Evolutionary conservation across 2,329 filamentous ascomycete species (phyloP), one percentile per base, ranked within the genome.

Genomic region (Clathrospora elynae): DNA sequence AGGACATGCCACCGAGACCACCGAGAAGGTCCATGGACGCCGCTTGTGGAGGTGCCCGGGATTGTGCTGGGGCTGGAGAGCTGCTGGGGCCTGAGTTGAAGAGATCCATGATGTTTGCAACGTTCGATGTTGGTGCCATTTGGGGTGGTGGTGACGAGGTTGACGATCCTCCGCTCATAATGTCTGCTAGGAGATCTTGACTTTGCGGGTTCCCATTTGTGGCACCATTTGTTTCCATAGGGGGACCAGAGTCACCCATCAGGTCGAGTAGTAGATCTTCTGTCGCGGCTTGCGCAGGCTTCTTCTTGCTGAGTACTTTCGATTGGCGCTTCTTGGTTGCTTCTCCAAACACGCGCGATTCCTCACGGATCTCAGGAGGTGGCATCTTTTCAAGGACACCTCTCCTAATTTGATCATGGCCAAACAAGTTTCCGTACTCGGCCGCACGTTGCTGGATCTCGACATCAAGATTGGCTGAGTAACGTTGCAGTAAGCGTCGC

Each of bases 381-480:
- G 93, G 93, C 95, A 99, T 99, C 70, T 93, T 95, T 73, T 99
- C 93, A 8, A 99, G 76, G 2, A 99, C 93, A 44, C 93, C 93
- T 46, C 82, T 82, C 40, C 92, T 85, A 42, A 99, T 88, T 47
- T 90, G 79, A 57, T 99, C 91, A 61, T 90, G 90, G 1, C 83
- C 82, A 62, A 99, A 97, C n/a, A 99, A 78, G 63, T 97, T 97
- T 45, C 85, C 83, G 62, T 97, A 99, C 70, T 99, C 93, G 13
- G 96, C 91, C 4, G 92, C 88, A 67, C 93, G 85, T 71, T 99
- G 93, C 70, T 99, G 95, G 16, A 97, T 87, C 70, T 99, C 93
- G 17, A 97, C 86, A 62, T 95, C 92, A 37, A 99, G 77, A 67
- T 93, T 95, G 6, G 90, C 86, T 51, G 92, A 87, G 62, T 95